Conservation (phyloP, 441 rosid species). For the Aquilaria agallochum region DNA sequence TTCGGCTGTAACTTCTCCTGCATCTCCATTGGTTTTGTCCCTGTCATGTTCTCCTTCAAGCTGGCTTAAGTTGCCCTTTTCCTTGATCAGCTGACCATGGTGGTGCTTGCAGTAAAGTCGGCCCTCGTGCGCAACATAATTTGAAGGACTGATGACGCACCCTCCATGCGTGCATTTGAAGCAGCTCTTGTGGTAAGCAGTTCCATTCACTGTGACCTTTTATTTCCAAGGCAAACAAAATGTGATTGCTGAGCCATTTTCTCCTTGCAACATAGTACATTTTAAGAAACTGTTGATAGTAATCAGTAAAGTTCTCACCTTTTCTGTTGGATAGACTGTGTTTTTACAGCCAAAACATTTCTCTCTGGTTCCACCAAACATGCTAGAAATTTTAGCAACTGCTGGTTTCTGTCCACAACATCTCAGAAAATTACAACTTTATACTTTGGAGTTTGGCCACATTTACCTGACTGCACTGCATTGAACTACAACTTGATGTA, state of each 20-base stretch:
- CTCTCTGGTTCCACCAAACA: slow-evolving; percentile 94
- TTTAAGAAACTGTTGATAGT: no score
- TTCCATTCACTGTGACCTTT: slow-evolving; percentile 94
- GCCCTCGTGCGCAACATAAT: slow-evolving; percentile 92
- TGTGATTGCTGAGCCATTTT: no score
- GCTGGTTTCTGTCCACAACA: slow-evolving; percentile 62
- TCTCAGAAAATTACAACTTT: slow-evolving; percentile 12
- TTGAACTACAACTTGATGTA: neutral
- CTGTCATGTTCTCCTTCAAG: slow-evolving; percentile 72
- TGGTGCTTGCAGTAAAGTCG: slow-evolving; percentile 96
- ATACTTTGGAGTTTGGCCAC: neutral
- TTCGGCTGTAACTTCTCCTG: slow-evolving; percentile 29
- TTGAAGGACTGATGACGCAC: slow-evolving; percentile 86
- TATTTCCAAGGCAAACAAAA: neutral
- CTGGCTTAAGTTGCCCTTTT: slow-evolving; percentile 95
- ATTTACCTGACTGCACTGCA: neutral
- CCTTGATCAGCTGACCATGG: slow-evolving; percentile 90
- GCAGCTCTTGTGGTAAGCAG: slow-evolving; percentile 89
- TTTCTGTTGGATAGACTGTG: slow-evolving; percentile 94
- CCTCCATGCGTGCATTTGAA: slow-evolving; percentile 99
- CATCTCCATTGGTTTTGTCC: slow-evolving; percentile 16
- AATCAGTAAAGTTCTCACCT: slow-evolving; percentile 37
- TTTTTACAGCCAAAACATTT: slow-evolving; percentile 85
- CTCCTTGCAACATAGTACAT: neutral
- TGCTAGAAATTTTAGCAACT: slow-evolving; percentile 69